Conservation (phyloP, 352 stramenopile genomes). For the Thalassiosira delicatula region DNA sequence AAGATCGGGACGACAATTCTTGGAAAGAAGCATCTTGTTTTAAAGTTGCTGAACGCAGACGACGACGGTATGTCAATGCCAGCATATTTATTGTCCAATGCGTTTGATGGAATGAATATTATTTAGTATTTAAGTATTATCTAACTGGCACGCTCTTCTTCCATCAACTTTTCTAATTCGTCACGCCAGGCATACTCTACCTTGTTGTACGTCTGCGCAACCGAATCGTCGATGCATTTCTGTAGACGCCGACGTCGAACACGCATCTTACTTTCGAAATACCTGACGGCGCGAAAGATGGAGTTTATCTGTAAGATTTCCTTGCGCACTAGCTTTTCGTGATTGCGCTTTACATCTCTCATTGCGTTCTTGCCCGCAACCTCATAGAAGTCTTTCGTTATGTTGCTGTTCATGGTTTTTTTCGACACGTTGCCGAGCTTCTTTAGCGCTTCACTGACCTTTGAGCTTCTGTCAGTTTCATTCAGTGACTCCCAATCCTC, state of each 20-base stretch:
- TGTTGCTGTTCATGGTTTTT: not conserved
- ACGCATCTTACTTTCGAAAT: slow-evolving; percentile 1
- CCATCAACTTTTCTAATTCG: not conserved
- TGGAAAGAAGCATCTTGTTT: not conserved
- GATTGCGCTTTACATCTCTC: slow-evolving; percentile 2
- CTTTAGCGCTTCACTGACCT: not conserved
- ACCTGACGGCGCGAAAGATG: not conserved
- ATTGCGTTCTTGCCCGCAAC: not conserved
- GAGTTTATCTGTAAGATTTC: not conserved
- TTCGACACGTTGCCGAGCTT: slow-evolving; percentile 7
- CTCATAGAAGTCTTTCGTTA: not conserved
- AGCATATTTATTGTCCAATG: slow-evolving; percentile 1
- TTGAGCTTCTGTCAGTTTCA: not conserved
- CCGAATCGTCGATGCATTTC: not conserved
- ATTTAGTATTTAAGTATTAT: slow-evolving; percentile 9
- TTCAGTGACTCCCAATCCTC: not conserved
- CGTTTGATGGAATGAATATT: not conserved
- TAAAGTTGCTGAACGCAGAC: not conserved
- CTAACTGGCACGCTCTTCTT: not conserved
- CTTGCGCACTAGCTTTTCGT: not conserved
- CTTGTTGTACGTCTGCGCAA: not conserved
- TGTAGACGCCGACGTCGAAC: not conserved
- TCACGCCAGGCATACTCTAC: not conserved
- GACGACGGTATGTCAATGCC: not conserved
- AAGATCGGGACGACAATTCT: slow-evolving; percentile 1